Conservation (phyloP, 768 basidiomycete species). For the Nidularia sp. region DNA sequence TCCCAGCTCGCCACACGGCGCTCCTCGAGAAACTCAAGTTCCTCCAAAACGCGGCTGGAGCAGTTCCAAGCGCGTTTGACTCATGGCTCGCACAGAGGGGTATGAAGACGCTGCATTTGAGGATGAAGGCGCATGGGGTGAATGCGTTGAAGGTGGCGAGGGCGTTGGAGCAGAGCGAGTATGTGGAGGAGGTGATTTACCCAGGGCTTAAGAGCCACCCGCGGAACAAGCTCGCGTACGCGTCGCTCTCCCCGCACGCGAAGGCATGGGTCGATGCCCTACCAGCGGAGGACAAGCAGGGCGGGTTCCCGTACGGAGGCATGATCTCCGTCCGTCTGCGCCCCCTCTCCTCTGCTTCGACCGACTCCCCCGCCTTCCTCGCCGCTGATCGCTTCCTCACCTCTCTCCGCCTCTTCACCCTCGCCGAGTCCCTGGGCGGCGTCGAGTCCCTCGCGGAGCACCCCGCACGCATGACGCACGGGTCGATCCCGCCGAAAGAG, state of each 20-base stretch:
- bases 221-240: constrained; percentile 60
- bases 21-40: constrained; percentile 65
- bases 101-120: constrained; percentile 84
- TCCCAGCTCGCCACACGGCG: constrained; percentile 49
- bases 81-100: constrained; percentile 89
- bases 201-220: constrained; percentile 74
- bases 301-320: constrained; percentile 84
- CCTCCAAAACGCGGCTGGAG: constrained; percentile 87
- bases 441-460: constrained; percentile 90
- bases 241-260: constrained; percentile 66
- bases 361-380: constrained; percentile 8
- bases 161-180: constrained; percentile 46
- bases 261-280: constrained; percentile 49
- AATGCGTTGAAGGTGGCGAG: constrained; percentile 78
- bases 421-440: constrained; percentile 89
- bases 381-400: constrained; percentile 68
- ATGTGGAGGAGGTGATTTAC: constrained; percentile 82
- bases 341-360: constrained; percentile 25
- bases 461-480: constrained; percentile 89
- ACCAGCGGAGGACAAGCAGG: constrained; percentile 22
- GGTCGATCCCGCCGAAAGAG: constrained; percentile 65
- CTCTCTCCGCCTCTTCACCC: constrained; percentile 59
- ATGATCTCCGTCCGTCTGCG: constrained; percentile 77
- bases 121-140: constrained; percentile 82
- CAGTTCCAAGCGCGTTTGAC: constrained; percentile 83